These are phyloP conservation scores for Phoma sp. DNA, from an alignment of 2,329 filamentous ascomycete genomes.

Conservation along the genomic window DNA sequence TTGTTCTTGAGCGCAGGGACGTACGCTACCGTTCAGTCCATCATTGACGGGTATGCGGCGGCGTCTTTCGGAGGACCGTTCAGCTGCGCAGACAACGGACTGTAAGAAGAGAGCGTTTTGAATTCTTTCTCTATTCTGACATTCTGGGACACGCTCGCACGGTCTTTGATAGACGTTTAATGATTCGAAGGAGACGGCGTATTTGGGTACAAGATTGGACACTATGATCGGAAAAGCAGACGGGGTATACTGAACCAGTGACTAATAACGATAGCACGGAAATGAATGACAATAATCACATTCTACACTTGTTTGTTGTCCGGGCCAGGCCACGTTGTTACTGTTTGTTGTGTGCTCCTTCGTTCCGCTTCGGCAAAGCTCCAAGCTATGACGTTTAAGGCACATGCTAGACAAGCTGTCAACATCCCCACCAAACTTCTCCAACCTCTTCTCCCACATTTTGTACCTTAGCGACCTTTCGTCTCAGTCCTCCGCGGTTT, in stretches of 20 bases:
- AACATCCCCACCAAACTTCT: constrained; percentile 24
- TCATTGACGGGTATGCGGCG: constrained; percentile 73
- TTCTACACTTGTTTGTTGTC: background rate
- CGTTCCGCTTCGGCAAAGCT: constrained; percentile 14
- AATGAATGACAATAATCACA: background rate
- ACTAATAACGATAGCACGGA: background rate
- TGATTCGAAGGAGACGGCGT: background rate
- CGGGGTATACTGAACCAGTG: background rate
- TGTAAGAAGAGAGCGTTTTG: constrained; percentile 50
- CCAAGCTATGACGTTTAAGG: constrained; percentile 40
- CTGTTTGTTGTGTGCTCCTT: background rate
- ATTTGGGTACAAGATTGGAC: background rate
- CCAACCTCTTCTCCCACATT: background rate
- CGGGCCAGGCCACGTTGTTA: background rate
- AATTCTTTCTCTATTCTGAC: background rate
- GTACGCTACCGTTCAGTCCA: constrained; percentile 74
- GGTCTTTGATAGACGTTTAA: constrained; percentile 1
- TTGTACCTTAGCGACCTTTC: background rate
- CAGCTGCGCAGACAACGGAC: constrained; percentile 73
- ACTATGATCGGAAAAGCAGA: background rate
- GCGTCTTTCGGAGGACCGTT: constrained; percentile 75
- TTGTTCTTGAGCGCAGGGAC: constrained; percentile 84
- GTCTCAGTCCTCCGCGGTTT: background rate
- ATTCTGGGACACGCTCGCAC: background rate
- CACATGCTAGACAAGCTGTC: constrained; percentile 32